phyloP scores from a whole-genome alignment of 805 yeast species.

The Candida pini region DNA sequence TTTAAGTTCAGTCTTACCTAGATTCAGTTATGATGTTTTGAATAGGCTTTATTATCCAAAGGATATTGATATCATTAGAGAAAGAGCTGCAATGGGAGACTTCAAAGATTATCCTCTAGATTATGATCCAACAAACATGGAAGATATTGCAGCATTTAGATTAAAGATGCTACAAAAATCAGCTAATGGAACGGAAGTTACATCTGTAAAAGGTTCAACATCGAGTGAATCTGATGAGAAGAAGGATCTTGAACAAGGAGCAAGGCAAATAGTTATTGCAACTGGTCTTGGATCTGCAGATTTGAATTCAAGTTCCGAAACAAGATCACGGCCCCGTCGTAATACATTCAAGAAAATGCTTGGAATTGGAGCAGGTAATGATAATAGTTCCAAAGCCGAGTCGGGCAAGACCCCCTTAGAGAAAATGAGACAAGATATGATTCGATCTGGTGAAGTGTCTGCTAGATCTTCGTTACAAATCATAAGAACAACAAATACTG shows the following conservation, averaged over 20 bases:
- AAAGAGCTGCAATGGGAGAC: conserved; percentile 47
- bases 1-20: conserved; percentile 52
- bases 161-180: too few species aligned
- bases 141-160: conserved; percentile 18
- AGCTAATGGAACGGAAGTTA: conserved; percentile 1
- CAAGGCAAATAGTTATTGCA: conserved; percentile 3
- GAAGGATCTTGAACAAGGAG: conserved; percentile 9
- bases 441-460: conserved; percentile 18
- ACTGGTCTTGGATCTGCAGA: conserved; percentile 1
- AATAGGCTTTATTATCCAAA: conserved; percentile 50
- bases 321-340: conserved; percentile 9
- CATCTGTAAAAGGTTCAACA: conserved; percentile 1
- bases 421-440: conserved; percentile 16
- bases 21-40: conserved; percentile 46
- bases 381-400: background rate
- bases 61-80: conserved; percentile 70
- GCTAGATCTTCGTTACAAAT: conserved; percentile 19
- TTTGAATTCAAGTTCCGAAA: background rate
- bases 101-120: conserved; percentile 44
- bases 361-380: conserved; percentile 1
- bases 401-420: conserved; percentile 10
- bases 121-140: conserved; percentile 48
- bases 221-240: conserved; percentile 10
- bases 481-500: conserved; percentile 22
- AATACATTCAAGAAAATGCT: conserved; percentile 13